Evolutionary conservation across 495 filamentous ascomycete genomes (phyloP).

Genomic region (Aspergillus asperescens): DNA sequence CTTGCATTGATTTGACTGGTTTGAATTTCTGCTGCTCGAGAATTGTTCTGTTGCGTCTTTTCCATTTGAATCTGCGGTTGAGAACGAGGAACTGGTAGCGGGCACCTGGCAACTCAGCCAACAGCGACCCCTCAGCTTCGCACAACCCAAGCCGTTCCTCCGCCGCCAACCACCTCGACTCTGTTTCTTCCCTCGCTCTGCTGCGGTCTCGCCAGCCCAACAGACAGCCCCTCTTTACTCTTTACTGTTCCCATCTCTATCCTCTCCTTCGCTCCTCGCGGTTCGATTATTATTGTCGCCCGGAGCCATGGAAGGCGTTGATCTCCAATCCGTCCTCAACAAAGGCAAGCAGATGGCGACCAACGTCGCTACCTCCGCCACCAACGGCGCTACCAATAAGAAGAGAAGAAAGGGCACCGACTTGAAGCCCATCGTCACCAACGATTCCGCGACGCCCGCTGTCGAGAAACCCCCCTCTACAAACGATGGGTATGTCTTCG

Average conservation of each 20-base stretch:
- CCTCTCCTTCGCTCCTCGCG: conserved; percentile 11
- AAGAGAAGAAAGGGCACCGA: conserved; percentile 84
- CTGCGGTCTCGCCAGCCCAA: conserved; percentile 17
- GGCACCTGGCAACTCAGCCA: no score
- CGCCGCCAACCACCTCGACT: conserved; percentile 11
- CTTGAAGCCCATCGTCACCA: conserved; percentile 86
- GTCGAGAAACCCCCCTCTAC: conserved; percentile 35
- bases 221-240: background rate
- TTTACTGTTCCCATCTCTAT: conserved; percentile 7
- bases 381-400: conserved; percentile 65
- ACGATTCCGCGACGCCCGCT: conserved; percentile 49
- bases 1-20: background rate
- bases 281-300: background rate
- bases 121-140: conserved; percentile 17
- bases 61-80: background rate
- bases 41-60: conserved; percentile 2
- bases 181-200: background rate
- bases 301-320: conserved; percentile 65
- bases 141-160: conserved; percentile 12
- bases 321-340: conserved; percentile 68
- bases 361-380: conserved; percentile 50
- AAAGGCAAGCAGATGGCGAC: conserved; percentile 70
- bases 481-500: conserved; percentile 48
- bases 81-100: no score
- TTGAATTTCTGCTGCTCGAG: no score